Evolutionary conservation across 148 eudicot species (phyloP).

Genomic region (Nepenthes gracilis): DNA sequence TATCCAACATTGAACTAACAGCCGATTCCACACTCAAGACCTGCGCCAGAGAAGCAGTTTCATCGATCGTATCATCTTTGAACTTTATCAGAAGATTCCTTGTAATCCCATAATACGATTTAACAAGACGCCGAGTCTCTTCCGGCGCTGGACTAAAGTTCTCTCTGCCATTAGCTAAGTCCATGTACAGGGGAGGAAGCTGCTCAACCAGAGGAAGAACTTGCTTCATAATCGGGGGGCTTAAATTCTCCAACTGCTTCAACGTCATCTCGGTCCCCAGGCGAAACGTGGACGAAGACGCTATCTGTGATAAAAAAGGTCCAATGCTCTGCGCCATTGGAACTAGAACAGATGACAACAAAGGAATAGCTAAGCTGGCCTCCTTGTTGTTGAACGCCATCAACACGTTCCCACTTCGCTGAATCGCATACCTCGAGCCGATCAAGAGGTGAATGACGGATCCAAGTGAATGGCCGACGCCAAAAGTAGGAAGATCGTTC

Average conservation of each 20-base stretch:
- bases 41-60: constrained; percentile 79
- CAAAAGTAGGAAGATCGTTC: constrained; percentile 76
- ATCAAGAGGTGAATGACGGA: constrained; percentile 89
- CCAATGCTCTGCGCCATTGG: constrained; percentile 87
- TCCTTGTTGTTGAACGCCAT: constrained; percentile 97
- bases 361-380: constrained; percentile 72
- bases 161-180: constrained; percentile 86
- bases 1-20: constrained; percentile 72
- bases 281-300: constrained; percentile 71
- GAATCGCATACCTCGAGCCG: constrained; percentile 91
- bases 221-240: constrained; percentile 91
- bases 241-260: constrained; percentile 82
- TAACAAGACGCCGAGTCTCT: constrained; percentile 85
- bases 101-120: constrained; percentile 72
- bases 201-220: constrained; percentile 92
- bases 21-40: constrained; percentile 72
- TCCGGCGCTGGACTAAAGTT: constrained; percentile 83
- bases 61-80: constrained; percentile 89
- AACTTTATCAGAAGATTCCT: constrained; percentile 82
- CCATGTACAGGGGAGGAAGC: constrained; percentile 90
- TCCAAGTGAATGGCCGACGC: constrained; percentile 92
- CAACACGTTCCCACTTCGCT: constrained; percentile 63
- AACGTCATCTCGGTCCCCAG: constrained; percentile 92
- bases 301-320: constrained; percentile 67
- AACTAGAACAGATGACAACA: constrained; percentile 78